phyloP scores from a whole-genome alignment of 495 filamentous ascomycete genomes.

The Talaromyces ruber region DNA sequence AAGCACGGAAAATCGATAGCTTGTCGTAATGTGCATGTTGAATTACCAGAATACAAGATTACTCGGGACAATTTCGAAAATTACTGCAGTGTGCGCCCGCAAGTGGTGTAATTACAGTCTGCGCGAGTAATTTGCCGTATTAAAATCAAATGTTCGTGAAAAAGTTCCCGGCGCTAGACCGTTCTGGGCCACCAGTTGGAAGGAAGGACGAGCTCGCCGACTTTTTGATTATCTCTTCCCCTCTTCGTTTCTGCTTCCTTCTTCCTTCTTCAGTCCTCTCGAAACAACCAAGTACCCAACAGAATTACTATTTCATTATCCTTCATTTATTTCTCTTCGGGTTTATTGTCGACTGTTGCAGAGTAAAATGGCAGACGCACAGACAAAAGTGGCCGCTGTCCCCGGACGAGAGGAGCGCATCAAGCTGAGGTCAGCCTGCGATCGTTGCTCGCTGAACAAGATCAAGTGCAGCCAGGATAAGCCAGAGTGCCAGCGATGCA shows the following conservation, averaged over 20 bases:
- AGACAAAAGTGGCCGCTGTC: background rate
- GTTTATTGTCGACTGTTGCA: background rate
- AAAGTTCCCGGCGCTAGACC: background rate
- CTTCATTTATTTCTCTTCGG: background rate
- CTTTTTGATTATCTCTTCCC: background rate
- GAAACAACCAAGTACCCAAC: background rate
- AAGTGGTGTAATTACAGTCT: background rate
- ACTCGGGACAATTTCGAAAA: background rate
- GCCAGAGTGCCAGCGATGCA: slow-evolving; percentile 13
- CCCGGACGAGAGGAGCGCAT: slow-evolving; percentile 4
- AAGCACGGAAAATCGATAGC: background rate
- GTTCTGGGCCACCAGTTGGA: background rate
- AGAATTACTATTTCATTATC: background rate
- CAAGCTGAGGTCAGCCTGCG: slow-evolving; percentile 15
- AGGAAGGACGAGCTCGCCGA: background rate
- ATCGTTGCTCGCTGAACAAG: slow-evolving; percentile 14
- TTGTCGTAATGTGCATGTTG: background rate
- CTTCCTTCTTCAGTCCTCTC: background rate
- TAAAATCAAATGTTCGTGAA: background rate
- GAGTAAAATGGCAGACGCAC: slow-evolving; percentile 3
- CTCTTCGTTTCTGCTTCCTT: background rate
- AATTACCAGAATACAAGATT: background rate
- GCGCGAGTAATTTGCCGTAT: background rate
- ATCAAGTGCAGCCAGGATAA: slow-evolving; percentile 17
- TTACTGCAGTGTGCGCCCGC: background rate